Evolutionary conservation across 225 moss, liverwort and hornwort species (phyloP).

Genomic region (Marchantia paleacea): DNA sequence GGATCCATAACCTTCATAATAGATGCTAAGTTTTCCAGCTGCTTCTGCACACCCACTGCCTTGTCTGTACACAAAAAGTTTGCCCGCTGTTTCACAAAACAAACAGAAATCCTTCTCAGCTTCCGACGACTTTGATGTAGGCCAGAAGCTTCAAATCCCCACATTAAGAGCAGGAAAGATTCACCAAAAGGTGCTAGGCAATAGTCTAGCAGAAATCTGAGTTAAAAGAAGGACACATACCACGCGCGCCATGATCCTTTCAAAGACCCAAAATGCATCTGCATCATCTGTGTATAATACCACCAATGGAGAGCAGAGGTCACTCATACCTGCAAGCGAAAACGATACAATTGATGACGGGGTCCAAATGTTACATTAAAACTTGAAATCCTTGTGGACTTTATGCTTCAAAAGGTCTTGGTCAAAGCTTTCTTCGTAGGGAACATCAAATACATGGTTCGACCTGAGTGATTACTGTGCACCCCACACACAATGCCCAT

Average conservation of each 20-base stretch:
- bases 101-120: neutral
- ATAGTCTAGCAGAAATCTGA: no score
- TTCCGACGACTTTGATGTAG: no score
- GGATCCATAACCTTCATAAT: constrained; percentile 88
- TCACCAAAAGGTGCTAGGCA: neutral
- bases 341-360: neutral
- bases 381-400: neutral
- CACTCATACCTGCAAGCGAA: constrained; percentile 80
- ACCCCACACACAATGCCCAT: neutral
- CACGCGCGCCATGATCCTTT: constrained; percentile 94
- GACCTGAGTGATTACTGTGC: no score
- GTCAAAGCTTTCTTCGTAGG: no score
- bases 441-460: no score
- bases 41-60: constrained; percentile 94
- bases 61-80: constrained; percentile 92
- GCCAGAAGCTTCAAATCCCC: no score
- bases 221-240: constrained; percentile 37
- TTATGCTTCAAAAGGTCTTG: no score
- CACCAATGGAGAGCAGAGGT: constrained; percentile 88
- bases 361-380: neutral
- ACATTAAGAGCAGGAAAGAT: neutral
- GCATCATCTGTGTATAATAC: constrained; percentile 82
- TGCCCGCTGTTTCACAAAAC: constrained; percentile 68
- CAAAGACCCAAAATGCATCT: constrained; percentile 98
- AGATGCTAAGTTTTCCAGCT: constrained; percentile 72